These are phyloP conservation scores for Kodamaea ohmeri DNA, from an alignment of 1,139 yeast species.

Conservation along the genomic window DNA sequence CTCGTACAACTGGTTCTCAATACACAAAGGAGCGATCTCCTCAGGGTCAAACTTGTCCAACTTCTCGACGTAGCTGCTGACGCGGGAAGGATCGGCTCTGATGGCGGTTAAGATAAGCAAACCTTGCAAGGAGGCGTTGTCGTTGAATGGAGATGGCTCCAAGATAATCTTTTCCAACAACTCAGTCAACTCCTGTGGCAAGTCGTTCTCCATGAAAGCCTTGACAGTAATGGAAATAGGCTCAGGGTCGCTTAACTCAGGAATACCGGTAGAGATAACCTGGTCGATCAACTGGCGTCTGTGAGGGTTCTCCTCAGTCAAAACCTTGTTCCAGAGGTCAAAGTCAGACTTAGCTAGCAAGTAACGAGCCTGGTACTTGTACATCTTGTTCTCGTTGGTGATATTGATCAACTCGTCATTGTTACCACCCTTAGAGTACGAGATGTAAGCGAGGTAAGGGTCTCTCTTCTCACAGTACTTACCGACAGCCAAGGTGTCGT, in stretches of 20 bases:
- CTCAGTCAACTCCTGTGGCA: slow-evolving; percentile 91
- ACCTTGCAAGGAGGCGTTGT: slow-evolving; percentile 92
- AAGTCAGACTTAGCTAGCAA: slow-evolving; percentile 81
- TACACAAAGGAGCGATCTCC: slow-evolving; percentile 90
- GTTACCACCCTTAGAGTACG: slow-evolving; percentile 91
- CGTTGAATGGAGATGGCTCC: slow-evolving; percentile 96
- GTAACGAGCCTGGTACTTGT: slow-evolving; percentile 97
- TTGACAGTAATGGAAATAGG: slow-evolving; percentile 94
- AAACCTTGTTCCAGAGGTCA: slow-evolving; percentile 76
- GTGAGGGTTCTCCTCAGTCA: slow-evolving; percentile 72
- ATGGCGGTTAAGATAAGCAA: slow-evolving; percentile 89
- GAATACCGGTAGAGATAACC: slow-evolving; percentile 93
- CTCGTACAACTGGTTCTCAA: slow-evolving; percentile 83
- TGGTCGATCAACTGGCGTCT: slow-evolving; percentile 91
- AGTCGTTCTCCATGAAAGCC: slow-evolving; percentile 94
- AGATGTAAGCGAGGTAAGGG: slow-evolving; percentile 95
- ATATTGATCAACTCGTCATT: slow-evolving; percentile 86
- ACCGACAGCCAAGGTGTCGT: slow-evolving; percentile 93
- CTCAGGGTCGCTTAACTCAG: slow-evolving; percentile 92
- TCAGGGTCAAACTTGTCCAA: slow-evolving; percentile 88
- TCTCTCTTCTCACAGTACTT: slow-evolving; percentile 98
- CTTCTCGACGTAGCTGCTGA: slow-evolving; percentile 78
- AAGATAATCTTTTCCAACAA: slow-evolving; percentile 90
- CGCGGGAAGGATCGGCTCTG: slow-evolving; percentile 89
- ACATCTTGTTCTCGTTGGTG: slow-evolving; percentile 97